Percentiles rank a stretch among this genome's conserved stretches.
These are phyloP conservation scores for Pulicaria dysenterica DNA, from an alignment of 129 eudicot genomes.

Conservation along the genomic window DNA sequence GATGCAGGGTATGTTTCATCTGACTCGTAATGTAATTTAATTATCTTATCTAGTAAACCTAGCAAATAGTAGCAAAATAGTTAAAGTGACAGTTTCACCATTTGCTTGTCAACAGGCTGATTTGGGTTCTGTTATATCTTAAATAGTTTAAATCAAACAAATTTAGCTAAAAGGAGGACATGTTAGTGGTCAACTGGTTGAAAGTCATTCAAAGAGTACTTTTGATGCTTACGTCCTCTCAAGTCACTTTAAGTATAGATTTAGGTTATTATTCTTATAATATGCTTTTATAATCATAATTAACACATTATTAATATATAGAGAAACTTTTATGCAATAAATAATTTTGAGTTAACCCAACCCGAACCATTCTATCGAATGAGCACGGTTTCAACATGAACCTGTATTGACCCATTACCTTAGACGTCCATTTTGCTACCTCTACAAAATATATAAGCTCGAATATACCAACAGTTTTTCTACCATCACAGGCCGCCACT, in stretches of 20 bases:
- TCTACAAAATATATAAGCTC: constrained; percentile 1
- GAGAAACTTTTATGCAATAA: not conserved
- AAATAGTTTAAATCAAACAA: not conserved
- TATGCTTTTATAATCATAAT: not conserved
- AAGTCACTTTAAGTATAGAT: too few relatives aligned
- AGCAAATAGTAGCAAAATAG: not conserved
- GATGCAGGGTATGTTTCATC: constrained; percentile 62
- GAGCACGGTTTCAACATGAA: not conserved
- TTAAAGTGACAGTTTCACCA: not conserved
- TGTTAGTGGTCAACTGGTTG: not conserved
- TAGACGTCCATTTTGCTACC: not conserved
- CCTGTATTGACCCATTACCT: not conserved
- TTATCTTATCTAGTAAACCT: not conserved
- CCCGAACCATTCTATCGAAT: not conserved
- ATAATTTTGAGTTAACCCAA: not conserved
- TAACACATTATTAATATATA: not conserved
- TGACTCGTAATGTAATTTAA: constrained; percentile 28
- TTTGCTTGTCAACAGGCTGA: not conserved
- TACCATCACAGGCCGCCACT: constrained; percentile 67
- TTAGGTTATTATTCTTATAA: not conserved
- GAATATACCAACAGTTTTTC: constrained; percentile 14
- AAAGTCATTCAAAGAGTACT: not conserved
- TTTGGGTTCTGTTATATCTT: not conserved
- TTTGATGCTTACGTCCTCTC: not conserved
- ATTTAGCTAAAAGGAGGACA: not conserved